Evolutionary conservation across 306 rosid genomes (phyloP), one percentile per base, ranked within the genome.

Genomic region (Trifolium pratense): DNA sequence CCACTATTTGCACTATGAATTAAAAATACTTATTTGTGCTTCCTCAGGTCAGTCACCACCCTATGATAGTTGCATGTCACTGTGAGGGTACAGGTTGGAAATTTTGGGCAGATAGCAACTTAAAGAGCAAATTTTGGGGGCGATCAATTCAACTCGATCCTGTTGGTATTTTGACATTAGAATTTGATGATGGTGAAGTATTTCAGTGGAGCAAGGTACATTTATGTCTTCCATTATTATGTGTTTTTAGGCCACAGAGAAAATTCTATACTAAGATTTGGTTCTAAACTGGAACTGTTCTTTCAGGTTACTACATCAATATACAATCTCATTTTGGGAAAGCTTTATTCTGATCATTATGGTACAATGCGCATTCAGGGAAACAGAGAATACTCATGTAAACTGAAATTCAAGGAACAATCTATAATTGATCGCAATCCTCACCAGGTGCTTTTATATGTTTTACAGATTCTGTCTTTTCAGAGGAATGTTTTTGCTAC

Each of bases 101-200:
- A 83, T 93, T 93, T 85, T 89, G 91, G 90, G 98, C 86, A 12
- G 98, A 93, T 69, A 91, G 98, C 87, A 93, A 93, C 83, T 83
- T 93, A 86, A 93, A 87, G 86, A 93, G 98, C 80, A 93, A 93
- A 84, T 93, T 93, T 79, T 89, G 98, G 98, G 98, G 98, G 58
- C 97, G 98, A 46, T 93, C 98, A 32, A 93, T 93, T 81, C 98
- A 93, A 84, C 90, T 93, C 75, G 98, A 93, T 79, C 98, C 98
- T 69, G 87, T 91, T 81, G 98, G 98, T 42, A 51, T 82, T 69
- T 86, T 93, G 87, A 91, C 92, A 51, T 66, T 93, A 87, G 91
- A 91, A 75, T 93, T 93, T 86, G 98, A 91, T 59, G 98, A 93
- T 70, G 98, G 98, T 48, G 98, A 93, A 83, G 80, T 91, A 62